Evolutionary conservation across 495 filamentous ascomycete genomes (phyloP).

Genomic region (Xeromyces bisporus): DNA sequence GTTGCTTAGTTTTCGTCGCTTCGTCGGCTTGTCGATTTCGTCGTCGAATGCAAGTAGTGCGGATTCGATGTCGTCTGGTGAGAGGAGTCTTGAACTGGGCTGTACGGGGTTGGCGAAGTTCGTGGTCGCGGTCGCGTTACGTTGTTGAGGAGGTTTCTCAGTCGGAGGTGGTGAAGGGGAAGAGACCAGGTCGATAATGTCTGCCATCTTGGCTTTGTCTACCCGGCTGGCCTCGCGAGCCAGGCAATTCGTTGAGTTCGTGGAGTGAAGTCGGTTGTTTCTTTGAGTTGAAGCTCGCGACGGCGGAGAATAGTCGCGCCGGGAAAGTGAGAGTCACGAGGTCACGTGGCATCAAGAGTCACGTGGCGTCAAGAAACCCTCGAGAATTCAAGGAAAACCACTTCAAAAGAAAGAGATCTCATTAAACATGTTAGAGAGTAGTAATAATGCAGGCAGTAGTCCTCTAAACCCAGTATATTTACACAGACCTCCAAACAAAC

Average conservation of each 20-base stretch:
- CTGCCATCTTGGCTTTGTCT: conserved; percentile 20
- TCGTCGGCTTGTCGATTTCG: conserved; percentile 17
- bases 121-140: conserved; percentile 6
- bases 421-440: not conserved
- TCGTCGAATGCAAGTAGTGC: conserved; percentile 19
- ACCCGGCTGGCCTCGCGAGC: not conserved
- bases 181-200: conserved; percentile 26
- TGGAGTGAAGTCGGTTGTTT: not conserved
- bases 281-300: conserved; percentile 2
- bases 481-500: conserved; percentile 6
- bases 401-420: not conserved
- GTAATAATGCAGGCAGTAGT: not conserved
- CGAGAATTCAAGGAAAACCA: not conserved
- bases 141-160: conserved; percentile 4
- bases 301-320: conserved; percentile 7
- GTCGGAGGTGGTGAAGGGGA: conserved; percentile 19
- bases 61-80: conserved; percentile 36
- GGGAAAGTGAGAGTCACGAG: conserved; percentile 5
- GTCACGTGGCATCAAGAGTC: conserved; percentile 10
- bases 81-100: conserved; percentile 9
- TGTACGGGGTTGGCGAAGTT: conserved; percentile 3
- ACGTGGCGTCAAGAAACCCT: conserved; percentile 3
- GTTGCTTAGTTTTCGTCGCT: conserved; percentile 26
- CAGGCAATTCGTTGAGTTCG: conserved; percentile 3
- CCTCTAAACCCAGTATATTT: conserved; percentile 1